Evolutionary conservation across 2,329 filamentous ascomycete genomes (phyloP).

Genomic region (Fusarium beomiforme): DNA sequence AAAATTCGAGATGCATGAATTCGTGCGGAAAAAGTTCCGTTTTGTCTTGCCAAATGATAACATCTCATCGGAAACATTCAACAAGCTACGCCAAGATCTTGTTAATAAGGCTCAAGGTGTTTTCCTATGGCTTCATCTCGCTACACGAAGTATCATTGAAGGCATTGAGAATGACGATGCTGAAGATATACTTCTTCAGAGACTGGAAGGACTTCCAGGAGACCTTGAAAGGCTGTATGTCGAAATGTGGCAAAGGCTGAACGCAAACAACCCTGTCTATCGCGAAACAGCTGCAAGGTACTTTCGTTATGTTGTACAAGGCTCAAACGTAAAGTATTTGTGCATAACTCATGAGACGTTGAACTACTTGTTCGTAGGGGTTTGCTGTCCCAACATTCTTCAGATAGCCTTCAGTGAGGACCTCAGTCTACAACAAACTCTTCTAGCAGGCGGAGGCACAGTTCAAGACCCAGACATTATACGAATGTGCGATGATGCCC

Average conservation of each 20-base stretch:
- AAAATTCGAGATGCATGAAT: neutral
- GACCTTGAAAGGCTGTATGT: constrained; percentile 16
- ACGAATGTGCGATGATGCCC: neutral
- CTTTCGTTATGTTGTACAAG: neutral
- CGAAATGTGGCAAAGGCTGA: constrained; percentile 26
- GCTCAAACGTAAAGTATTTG: no score
- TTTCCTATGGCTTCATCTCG: neutral
- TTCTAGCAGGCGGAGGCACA: accelerated
- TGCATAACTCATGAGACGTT: no score
- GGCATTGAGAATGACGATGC: neutral
- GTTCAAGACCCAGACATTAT: accelerated
- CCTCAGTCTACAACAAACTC: accelerated
- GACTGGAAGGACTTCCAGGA: neutral
- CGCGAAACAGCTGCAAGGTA: constrained; percentile 4
- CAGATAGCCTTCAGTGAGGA: neutral
- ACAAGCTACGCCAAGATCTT: neutral
- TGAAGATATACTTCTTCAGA: neutral
- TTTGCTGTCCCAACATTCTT: neutral
- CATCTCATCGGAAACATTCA: no score
- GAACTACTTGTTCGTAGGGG: neutral
- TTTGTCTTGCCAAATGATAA: no score
- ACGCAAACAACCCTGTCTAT: constrained; percentile 12
- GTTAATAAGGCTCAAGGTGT: neutral
- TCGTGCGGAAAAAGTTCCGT: neutral
- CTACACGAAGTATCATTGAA: neutral